These are phyloP conservation scores for Pistacia vera DNA, from an alignment of 345 rosid genomes.

Conservation along the genomic window DNA sequence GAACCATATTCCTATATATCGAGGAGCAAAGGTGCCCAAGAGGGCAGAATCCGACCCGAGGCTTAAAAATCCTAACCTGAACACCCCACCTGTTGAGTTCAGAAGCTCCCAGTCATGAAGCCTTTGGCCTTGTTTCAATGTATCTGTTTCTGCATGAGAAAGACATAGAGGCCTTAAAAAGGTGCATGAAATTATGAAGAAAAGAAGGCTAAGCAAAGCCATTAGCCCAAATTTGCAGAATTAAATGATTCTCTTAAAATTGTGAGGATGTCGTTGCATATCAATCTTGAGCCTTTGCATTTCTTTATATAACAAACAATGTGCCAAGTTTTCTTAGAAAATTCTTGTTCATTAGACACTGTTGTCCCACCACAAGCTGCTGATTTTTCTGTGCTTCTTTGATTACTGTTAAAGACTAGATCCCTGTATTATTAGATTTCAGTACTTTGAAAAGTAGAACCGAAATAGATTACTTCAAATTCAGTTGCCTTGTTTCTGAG, in stretches of 20 bases:
- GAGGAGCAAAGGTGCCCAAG: constrained; percentile 40
- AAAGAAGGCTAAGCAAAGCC: constrained; percentile 8
- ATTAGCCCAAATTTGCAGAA: background rate
- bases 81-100: constrained; percentile 38
- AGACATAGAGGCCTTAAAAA: background rate
- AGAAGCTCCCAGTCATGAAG: constrained; percentile 68
- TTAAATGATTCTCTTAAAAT: background rate
- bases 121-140: constrained; percentile 48
- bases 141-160: constrained; percentile 27
- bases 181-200: constrained; percentile 10
- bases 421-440: too few relatives aligned
- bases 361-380: background rate
- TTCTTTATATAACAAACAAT: background rate
- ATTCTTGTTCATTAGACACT: background rate
- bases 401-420: background rate
- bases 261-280: background rate
- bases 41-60: constrained; percentile 28
- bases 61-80: constrained; percentile 65
- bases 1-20: constrained; percentile 60
- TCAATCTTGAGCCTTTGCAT: background rate
- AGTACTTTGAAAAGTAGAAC: constrained; percentile 3
- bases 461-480: background rate
- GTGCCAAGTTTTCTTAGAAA: background rate
- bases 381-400: background rate
- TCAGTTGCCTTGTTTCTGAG: too few relatives aligned